Conservation (phyloP, 2,329 filamentous ascomycete genomes). For the Apiospora malaysiana region DNA sequence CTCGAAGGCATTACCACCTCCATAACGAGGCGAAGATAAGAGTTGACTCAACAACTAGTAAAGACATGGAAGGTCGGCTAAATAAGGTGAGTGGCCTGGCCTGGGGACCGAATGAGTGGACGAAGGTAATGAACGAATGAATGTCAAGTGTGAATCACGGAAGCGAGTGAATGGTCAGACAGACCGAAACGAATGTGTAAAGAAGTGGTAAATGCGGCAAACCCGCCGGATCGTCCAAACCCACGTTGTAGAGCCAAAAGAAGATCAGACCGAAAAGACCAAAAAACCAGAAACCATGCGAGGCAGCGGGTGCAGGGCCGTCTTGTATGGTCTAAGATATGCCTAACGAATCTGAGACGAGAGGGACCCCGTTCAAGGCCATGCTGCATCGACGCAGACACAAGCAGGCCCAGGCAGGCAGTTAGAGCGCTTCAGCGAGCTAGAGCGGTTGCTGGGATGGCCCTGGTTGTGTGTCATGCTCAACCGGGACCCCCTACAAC, state of each 20-base stretch:
- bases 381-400: constrained; percentile 6
- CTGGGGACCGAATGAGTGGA: constrained; percentile 13
- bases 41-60: constrained; percentile 12
- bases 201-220: constrained; percentile 7
- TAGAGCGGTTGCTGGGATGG: background rate
- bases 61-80: constrained; percentile 18
- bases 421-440: background rate
- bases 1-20: constrained; percentile 33
- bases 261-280: constrained; percentile 3
- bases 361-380: constrained; percentile 5
- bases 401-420: constrained; percentile 4
- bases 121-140: constrained; percentile 11
- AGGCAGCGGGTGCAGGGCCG: background rate
- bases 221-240: constrained; percentile 14
- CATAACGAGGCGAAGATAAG: constrained; percentile 31
- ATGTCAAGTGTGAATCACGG: constrained; percentile 2
- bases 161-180: constrained; percentile 16
- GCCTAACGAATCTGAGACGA: constrained; percentile 15
- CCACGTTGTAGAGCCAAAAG: constrained; percentile 15
- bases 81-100: background rate
- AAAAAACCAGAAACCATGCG: constrained; percentile 3
- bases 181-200: constrained; percentile 13
- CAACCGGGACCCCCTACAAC: background rate
- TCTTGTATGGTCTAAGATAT: constrained; percentile 20
- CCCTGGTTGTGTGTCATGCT: constrained; percentile 16